A percentile compares a stretch with the other conserved stretches of the same genome.
phyloP scores from a whole-genome alignment of 2,329 filamentous ascomycete species.

The Penicillium sp. region DNA sequence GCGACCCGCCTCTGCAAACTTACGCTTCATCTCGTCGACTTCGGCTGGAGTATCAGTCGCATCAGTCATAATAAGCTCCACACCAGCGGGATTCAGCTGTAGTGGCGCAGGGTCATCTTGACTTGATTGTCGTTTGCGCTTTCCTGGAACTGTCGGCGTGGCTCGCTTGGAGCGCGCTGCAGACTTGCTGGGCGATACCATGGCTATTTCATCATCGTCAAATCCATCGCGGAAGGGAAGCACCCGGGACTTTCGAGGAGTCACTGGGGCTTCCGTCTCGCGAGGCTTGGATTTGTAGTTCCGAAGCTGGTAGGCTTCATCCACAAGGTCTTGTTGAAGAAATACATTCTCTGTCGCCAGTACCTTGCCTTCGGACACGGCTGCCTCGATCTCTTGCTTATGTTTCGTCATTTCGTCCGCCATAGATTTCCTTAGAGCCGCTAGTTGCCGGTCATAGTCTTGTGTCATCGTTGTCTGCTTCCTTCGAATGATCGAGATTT shows the following conservation, averaged over 20 bases:
- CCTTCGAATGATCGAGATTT: conserved; percentile 60
- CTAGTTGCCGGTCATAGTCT: conserved; percentile 54
- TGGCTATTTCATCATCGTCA: conserved; percentile 59
- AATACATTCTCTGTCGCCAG: conserved; percentile 60
- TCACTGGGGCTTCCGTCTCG: conserved; percentile 43
- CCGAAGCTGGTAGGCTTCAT: conserved; percentile 52
- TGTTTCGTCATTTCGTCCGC: conserved; percentile 54
- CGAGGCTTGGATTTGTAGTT: conserved; percentile 39
- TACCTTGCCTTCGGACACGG: conserved; percentile 55
- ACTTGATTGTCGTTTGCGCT: conserved; percentile 54
- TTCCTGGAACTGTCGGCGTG: conserved; percentile 57
- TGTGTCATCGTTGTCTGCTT: conserved; percentile 55
- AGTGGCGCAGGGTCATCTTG: conserved; percentile 55
- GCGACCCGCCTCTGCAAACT: conserved; percentile 20
- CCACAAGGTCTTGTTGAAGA: conserved; percentile 58
- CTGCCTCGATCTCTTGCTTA: conserved; percentile 54
- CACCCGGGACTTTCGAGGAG: conserved; percentile 51
- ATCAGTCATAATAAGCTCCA: conserved; percentile 27
- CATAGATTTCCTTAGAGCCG: conserved; percentile 53
- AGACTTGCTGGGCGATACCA: conserved; percentile 55
- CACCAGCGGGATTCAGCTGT: conserved; percentile 35
- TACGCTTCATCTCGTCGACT: conserved; percentile 27
- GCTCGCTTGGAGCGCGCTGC: conserved; percentile 47
- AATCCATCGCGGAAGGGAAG: conserved; percentile 60
- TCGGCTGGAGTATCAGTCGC: conserved; percentile 29